These are phyloP conservation scores for Xylaria bambusicola DNA, from an alignment of 495 filamentous ascomycete species.

Conservation along the genomic window DNA sequence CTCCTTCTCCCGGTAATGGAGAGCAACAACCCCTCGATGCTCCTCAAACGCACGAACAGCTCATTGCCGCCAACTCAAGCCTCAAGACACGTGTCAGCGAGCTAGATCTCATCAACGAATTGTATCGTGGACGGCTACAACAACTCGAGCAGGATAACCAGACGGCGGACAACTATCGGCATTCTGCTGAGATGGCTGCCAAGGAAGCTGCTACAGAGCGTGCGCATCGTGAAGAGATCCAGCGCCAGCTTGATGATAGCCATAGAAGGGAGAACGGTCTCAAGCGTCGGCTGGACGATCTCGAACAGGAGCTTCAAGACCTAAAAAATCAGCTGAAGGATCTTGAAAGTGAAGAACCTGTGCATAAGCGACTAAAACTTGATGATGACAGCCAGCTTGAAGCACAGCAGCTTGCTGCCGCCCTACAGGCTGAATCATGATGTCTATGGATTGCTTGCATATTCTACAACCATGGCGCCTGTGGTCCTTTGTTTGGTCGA, in stretches of 20 bases:
- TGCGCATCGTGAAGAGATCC: slow-evolving; percentile 48
- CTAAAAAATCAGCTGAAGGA: slow-evolving; percentile 40
- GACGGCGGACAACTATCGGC: slow-evolving; percentile 39
- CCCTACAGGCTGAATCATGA: slow-evolving; percentile 13
- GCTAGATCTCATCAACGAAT: slow-evolving; percentile 91
- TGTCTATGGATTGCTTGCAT: background rate
- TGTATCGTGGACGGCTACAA: slow-evolving; percentile 84
- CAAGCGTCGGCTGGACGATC: slow-evolving; percentile 77
- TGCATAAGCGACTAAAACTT: slow-evolving; percentile 30
- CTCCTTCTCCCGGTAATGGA: slow-evolving; percentile 67
- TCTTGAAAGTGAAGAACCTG: slow-evolving; percentile 34
- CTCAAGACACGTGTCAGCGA: slow-evolving; percentile 91
- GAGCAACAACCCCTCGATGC: slow-evolving; percentile 70
- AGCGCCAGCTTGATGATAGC: slow-evolving; percentile 71
- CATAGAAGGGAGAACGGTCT: slow-evolving; percentile 78
- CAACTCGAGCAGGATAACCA: slow-evolving; percentile 74
- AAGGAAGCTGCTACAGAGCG: slow-evolving; percentile 40
- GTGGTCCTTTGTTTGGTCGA: background rate
- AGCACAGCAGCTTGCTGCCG: slow-evolving; percentile 13
- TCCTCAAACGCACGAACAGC: slow-evolving; percentile 76
- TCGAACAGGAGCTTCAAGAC: slow-evolving; percentile 61
- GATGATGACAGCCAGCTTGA: slow-evolving; percentile 11
- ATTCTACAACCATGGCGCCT: background rate
- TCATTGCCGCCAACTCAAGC: slow-evolving; percentile 73
- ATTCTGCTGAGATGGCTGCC: slow-evolving; percentile 44